These are phyloP conservation scores for Globomyces pollinis-pini DNA, from an alignment of 192 early-diverging fungal genomes.

Conservation along the genomic window DNA sequence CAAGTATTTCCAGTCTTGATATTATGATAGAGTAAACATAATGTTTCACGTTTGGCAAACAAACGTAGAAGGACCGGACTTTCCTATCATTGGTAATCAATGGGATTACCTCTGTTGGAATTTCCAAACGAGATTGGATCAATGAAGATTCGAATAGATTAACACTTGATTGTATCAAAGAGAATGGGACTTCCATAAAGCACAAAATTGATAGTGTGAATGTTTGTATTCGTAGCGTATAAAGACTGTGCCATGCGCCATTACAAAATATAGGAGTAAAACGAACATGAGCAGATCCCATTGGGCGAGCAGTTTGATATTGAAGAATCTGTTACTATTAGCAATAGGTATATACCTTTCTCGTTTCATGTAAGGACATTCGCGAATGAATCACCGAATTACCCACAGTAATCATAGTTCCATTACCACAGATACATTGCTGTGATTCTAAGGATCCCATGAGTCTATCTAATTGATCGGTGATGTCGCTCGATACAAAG, in stretches of 20 bases:
- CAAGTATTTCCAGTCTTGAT: slow-evolving; percentile 49
- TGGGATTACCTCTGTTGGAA: slow-evolving; percentile 56
- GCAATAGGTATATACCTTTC: slow-evolving; percentile 37
- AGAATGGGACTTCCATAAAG: slow-evolving; percentile 42
- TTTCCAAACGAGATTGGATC: slow-evolving; percentile 50
- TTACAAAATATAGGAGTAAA: slow-evolving; percentile 46
- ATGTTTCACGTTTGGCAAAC: slow-evolving; percentile 56
- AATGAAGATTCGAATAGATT: slow-evolving; percentile 45
- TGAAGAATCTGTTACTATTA: slow-evolving; percentile 47
- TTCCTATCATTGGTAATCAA: slow-evolving; percentile 22
- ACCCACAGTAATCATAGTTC: slow-evolving; percentile 50
- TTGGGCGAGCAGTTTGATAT: slow-evolving; percentile 41
- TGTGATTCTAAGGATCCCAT: slow-evolving; percentile 52
- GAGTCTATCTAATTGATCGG: slow-evolving; percentile 51
- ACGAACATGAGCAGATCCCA: slow-evolving; percentile 29
- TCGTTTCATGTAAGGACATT: slow-evolving; percentile 42
- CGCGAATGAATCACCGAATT: slow-evolving; percentile 46
- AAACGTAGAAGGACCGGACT: slow-evolving; percentile 48
- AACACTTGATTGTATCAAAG: slow-evolving; percentile 26
- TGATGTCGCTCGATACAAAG: slow-evolving; percentile 31
- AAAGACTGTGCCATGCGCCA: slow-evolving; percentile 47
- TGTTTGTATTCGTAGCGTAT: slow-evolving; percentile 39
- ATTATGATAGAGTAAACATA: slow-evolving; percentile 55
- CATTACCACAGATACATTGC: slow-evolving; percentile 53
- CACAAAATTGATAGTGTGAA: slow-evolving; percentile 42